Evolutionary conservation across 2,329 filamentous ascomycete genomes (phyloP), one percentile per base, ranked within the genome.

Genomic region (Tolypocladium paradoxum): DNA sequence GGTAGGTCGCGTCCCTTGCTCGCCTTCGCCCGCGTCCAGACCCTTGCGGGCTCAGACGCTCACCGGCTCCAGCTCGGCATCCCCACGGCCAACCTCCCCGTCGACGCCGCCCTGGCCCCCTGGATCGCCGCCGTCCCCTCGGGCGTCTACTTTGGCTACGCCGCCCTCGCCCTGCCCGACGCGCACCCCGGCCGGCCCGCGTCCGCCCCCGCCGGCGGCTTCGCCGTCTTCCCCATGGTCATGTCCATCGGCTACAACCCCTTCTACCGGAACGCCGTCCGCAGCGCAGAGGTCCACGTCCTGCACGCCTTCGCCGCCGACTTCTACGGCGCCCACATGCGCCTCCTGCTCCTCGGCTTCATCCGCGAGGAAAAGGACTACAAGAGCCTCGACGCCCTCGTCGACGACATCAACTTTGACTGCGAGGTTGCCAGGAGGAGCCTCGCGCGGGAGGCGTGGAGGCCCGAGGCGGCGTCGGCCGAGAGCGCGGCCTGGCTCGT

Each of bases 241-340:
- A 88, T 96, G 85, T 89, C 84, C 56, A 92, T 96, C 60, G 93
- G 93, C 46, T 97, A 91, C 79, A 99, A 97, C 71, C 93, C 93
- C 0, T 97, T 91, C 73, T 99, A 96, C 79, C 90, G 91, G 68
- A 97, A 99, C 76, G 84, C 79, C 5, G 83, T 88, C 48, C 84
- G 89, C 57, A 89, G 82, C 57, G 90, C 93, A 65, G 90, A 96
- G 76, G 90, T 95, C 53, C 90, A 96, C 72, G 81, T 99, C 52
- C 79, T 99, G 69, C 84, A 89, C 64, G 69, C 76, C 45, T 95
- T 96, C 67, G 68, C 72, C 2, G 73, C 76, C 38, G 90, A 97
- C 66, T 99, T 99, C 68, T 97, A 97, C 72, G 88, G 81, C 57
- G 80, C 79, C 6, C 81, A 83, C 60, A 86, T 97, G 76, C 84